Percentiles rank a stretch among this genome's conserved stretches.
These are phyloP conservation scores for Trichoderma koningiopsis DNA, from an alignment of 2,329 filamentous ascomycete species.

Conservation along the genomic window DNA sequence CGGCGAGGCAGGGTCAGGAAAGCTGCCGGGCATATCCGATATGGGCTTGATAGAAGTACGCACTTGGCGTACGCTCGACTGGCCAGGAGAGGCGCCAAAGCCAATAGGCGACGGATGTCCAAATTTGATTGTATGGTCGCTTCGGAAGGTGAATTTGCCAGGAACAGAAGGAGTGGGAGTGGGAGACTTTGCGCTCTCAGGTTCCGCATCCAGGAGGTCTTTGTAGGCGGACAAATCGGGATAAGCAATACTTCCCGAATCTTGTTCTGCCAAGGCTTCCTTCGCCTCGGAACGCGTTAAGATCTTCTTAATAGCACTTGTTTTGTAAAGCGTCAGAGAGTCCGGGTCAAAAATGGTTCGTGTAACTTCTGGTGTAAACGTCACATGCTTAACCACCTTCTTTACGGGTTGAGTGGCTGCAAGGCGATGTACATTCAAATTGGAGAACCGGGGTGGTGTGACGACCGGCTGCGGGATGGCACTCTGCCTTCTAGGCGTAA, in stretches of 20 bases:
- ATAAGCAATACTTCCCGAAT: conserved; percentile 48
- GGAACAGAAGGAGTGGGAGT: conserved; percentile 47
- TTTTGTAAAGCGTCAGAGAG: conserved; percentile 61
- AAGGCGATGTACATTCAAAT: conserved; percentile 55
- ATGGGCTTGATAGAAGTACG: conserved; percentile 52
- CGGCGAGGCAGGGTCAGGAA: conserved; percentile 44
- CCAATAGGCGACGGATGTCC: conserved; percentile 49
- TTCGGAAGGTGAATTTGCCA: conserved; percentile 66
- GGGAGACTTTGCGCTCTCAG: conserved; percentile 32
- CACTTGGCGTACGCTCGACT: conserved; percentile 63
- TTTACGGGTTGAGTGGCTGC: conserved; percentile 68
- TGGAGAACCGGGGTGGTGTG: conserved; percentile 48
- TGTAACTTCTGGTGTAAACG: conserved; percentile 75
- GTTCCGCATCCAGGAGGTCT: conserved; percentile 35
- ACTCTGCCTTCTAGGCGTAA: conserved; percentile 38
- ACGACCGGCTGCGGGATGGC: conserved; percentile 50
- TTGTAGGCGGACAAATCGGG: conserved; percentile 54
- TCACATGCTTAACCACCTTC: conserved; percentile 71
- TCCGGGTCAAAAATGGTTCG: conserved; percentile 47
- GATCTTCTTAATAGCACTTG: conserved; percentile 38
- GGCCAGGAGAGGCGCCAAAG: conserved; percentile 61
- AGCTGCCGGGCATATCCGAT: conserved; percentile 57
- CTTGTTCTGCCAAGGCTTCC: conserved; percentile 32
- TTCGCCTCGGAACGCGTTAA: conserved; percentile 2
- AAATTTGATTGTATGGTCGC: conserved; percentile 65